phyloP scores from a whole-genome alignment of 192 early-diverging fungal species.

The Funneliformis mosseae region DNA sequence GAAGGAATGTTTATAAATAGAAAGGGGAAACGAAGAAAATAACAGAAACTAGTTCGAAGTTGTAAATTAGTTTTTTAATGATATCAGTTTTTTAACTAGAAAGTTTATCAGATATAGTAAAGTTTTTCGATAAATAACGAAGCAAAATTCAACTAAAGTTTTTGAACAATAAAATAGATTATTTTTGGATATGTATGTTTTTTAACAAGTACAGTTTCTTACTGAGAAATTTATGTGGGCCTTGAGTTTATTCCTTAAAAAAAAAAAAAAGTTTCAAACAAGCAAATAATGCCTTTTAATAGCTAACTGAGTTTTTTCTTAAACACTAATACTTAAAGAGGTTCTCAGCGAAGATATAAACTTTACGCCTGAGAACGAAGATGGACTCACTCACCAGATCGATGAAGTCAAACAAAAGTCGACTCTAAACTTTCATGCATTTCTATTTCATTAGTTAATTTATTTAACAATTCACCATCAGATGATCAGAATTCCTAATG shows the following conservation, averaged over 20 bases:
- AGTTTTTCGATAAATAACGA: not conserved
- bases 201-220: slow-evolving; percentile 19
- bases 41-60: not conserved
- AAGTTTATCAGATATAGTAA: not conserved
- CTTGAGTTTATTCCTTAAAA: slow-evolving; percentile 3
- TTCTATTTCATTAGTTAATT: too few relatives aligned
- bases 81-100: slow-evolving; percentile 23
- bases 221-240: not conserved
- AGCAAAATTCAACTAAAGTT: not conserved
- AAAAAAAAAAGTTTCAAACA: not conserved
- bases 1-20: slow-evolving; percentile 24
- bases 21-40: not conserved
- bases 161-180: not conserved
- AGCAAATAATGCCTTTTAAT: not conserved
- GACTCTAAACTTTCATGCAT: not conserved
- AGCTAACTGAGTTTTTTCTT: not conserved
- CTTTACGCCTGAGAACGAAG: slow-evolving; percentile 18
- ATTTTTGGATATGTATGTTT: not conserved
- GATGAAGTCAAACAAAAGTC: slow-evolving; percentile 24
- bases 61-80: not conserved
- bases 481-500: not conserved
- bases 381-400: slow-evolving; percentile 27
- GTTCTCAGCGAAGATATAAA: slow-evolving; percentile 7
- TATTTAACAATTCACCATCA: too few relatives aligned
- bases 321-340: not conserved